Percentiles rank a stretch among this genome's conserved stretches.
These are phyloP conservation scores for Lactarius sp. DNA, from an alignment of 768 basidiomycete species.

Conservation along the genomic window DNA sequence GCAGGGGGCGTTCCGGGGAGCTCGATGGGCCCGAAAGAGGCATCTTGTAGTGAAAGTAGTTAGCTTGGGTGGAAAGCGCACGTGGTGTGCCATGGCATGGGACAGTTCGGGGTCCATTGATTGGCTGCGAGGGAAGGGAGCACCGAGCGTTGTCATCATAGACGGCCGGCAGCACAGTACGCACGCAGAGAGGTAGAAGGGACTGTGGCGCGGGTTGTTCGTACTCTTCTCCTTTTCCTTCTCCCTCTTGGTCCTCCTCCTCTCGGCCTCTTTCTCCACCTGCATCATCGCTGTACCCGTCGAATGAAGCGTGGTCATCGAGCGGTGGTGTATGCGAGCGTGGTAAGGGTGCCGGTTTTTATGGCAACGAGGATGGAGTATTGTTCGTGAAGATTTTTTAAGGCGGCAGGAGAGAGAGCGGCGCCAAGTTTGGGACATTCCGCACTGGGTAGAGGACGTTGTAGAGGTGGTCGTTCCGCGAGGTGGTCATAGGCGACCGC, in stretches of 20 bases:
- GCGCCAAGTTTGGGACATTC: not conserved
- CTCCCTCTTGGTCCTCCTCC: conserved; percentile 5
- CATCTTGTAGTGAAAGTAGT: conserved; percentile 13
- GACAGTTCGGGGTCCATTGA: conserved; percentile 46
- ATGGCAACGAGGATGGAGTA: not conserved
- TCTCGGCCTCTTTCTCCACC: conserved; percentile 26
- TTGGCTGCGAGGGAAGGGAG: conserved; percentile 67
- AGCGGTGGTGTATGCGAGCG: not conserved
- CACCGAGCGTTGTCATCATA: conserved; percentile 65
- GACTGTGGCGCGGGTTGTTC: conserved; percentile 23
- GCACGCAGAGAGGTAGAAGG: conserved; percentile 33
- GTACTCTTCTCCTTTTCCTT: conserved; percentile 10
- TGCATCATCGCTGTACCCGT: not conserved
- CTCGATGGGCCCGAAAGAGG: conserved; percentile 14
- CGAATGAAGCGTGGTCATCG: not conserved
- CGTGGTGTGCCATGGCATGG: conserved; percentile 32
- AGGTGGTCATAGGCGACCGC: not conserved
- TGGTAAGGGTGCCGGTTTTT: not conserved
- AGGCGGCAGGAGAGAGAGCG: conserved; percentile 1
- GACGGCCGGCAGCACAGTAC: conserved; percentile 40
- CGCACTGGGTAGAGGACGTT: not conserved
- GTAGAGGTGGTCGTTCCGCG: conserved; percentile 16
- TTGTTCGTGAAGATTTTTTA: not conserved
- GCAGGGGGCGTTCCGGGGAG: not conserved
- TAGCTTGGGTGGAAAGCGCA: conserved; percentile 35